Conservation (phyloP, 345 rosid species). For the Luvunga scandens region DNA sequence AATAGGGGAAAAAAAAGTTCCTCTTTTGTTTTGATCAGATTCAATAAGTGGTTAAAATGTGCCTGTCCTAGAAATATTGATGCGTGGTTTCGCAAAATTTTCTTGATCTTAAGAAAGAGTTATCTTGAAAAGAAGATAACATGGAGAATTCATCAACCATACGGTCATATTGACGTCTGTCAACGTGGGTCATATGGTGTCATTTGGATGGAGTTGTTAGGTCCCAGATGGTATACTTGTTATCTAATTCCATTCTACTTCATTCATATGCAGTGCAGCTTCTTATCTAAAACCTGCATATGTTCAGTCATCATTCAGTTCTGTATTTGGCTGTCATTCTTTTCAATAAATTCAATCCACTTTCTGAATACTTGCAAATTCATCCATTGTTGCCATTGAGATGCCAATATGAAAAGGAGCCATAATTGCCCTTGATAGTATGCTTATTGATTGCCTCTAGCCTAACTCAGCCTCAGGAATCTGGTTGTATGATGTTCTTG, state of each 20-base stretch:
- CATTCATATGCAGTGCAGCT: neutral
- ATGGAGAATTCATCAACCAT: neutral
- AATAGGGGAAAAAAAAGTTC: neutral
- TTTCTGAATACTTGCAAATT: neutral
- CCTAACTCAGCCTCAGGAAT: neutral
- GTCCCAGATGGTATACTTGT: neutral
- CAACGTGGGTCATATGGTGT: neutral
- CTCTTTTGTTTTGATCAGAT: neutral
- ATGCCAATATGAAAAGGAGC: neutral
- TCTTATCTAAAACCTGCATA: neutral
- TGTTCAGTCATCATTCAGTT: neutral
- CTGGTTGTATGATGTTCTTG: neutral
- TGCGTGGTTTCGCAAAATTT: neutral
- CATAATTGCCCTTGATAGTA: neutral
- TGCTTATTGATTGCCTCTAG: neutral
- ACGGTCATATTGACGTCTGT: neutral
- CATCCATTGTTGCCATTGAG: neutral
- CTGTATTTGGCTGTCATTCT: neutral
- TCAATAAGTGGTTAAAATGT: neutral
- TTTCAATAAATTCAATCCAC: neutral
- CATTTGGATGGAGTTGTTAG: neutral
- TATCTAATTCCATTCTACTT: neutral
- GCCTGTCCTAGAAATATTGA: neutral
- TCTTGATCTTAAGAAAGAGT: neutral
- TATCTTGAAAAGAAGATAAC: neutral